phyloP scores from a whole-genome alignment of 768 basidiomycete species.

The Hirschioporus abietinus region DNA sequence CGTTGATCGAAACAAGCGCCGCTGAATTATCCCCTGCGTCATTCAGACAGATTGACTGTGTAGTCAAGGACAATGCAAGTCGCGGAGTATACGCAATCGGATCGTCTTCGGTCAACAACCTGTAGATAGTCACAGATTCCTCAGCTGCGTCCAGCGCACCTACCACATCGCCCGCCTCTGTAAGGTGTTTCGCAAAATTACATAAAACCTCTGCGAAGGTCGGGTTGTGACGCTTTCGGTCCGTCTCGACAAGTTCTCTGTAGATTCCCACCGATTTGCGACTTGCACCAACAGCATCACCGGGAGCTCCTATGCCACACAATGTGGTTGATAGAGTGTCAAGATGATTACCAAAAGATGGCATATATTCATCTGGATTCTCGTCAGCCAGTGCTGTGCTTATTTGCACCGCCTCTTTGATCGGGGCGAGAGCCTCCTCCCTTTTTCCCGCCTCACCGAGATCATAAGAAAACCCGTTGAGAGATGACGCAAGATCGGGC shows the following conservation, averaged over 20 bases:
- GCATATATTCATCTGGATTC: background rate
- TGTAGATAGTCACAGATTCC: background rate
- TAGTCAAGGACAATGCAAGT: conserved; percentile 8
- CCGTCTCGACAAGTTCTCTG: background rate
- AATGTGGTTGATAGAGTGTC: conserved; percentile 9
- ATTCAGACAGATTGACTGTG: conserved; percentile 3
- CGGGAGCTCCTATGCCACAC: conserved; percentile 6
- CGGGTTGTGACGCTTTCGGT: too few species aligned
- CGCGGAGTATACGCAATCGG: conserved; percentile 1
- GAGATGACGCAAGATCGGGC: background rate
- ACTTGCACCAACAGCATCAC: conserved; percentile 11
- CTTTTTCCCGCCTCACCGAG: background rate
- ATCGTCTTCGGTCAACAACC: background rate
- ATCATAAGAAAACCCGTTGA: background rate
- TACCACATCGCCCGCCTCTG: background rate
- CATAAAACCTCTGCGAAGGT: background rate
- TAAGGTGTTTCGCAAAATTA: background rate
- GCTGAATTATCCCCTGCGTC: background rate
- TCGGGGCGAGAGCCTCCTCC: background rate
- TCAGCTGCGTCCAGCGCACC: background rate
- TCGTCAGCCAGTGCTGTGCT: background rate
- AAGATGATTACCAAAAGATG: conserved; percentile 5
- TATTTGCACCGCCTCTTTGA: background rate
- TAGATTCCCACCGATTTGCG: conserved; percentile 4
- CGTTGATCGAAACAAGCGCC: background rate